A percentile compares a stretch with the other conserved stretches of the same genome.
Conservation (phyloP, 306 rosid genomes). For the Luffa aegyptiaca region DNA sequence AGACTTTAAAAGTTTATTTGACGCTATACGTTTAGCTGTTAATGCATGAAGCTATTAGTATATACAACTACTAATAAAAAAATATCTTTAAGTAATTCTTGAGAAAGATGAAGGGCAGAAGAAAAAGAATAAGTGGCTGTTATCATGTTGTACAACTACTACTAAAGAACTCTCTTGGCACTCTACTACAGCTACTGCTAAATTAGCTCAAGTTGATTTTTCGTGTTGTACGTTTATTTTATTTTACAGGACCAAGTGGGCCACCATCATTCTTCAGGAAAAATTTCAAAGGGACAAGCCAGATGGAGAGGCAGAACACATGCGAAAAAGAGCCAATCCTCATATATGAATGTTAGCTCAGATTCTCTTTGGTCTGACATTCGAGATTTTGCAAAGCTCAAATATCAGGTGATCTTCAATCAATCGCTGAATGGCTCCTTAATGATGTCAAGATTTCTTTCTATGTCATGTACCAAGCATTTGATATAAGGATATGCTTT, state of each 20-base stretch:
- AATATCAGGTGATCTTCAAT: conserved; percentile 58
- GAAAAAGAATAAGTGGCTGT: not conserved
- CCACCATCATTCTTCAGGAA: conserved; percentile 53
- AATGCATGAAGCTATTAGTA: not conserved
- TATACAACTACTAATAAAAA: not conserved
- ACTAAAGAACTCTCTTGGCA: not conserved
- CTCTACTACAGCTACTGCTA: not conserved
- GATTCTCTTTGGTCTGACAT: conserved; percentile 79
- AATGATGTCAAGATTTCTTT: not conserved
- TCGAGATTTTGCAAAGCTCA: conserved; percentile 64
- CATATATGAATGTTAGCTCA: conserved; percentile 58
- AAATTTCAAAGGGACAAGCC: conserved; percentile 58
- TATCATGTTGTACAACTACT: not conserved
- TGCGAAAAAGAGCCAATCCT: conserved; percentile 46
- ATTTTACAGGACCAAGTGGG: conserved; percentile 63
- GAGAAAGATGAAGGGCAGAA: not conserved
- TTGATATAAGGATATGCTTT: not conserved
- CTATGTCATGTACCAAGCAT: not conserved
- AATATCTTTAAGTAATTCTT: not conserved
- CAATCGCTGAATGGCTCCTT: not conserved
- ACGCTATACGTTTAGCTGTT: not conserved
- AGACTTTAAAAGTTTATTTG: not conserved
- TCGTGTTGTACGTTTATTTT: conserved; percentile 9
- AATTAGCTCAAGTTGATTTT: not conserved
- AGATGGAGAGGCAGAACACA: conserved; percentile 67